Base-by-base conservation (phyloP, 495 filamentous ascomycete species). In the Terfezia boudieri region DNA sequence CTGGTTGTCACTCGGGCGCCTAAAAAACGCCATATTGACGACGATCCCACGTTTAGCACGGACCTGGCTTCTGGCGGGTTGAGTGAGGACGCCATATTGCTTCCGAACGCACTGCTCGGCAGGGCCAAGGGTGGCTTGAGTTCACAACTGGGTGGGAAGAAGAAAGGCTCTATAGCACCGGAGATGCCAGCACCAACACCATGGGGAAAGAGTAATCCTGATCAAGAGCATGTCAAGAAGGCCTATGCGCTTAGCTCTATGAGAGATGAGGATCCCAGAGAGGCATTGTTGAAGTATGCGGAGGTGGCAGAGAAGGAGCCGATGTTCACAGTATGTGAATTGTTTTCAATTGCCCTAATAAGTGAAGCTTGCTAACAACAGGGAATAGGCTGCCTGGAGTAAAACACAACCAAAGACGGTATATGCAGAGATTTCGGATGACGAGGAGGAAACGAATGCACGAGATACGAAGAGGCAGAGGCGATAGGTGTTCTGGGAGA, bases 231-330 rank as follows among this genome's bases (percentile, higher is more conserved):
- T 70, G 84, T 98, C 55, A 77, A 80, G 48, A 78, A 89, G 60
- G 81, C 80, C 58, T 92, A 94, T 49, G 85, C 89, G 16, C 73
- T 95, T 36, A 90, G 84, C 59, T 79, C 75, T n/a, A 92, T 95
- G 87, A 76, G 90, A 22, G 89, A 98, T 68, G 90, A 98, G 67
- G 90, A 98, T 71, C 90, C 90, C 8, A 73, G 90, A 55, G 90
- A 94, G 69, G 90, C 90, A 36, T 69, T 98, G 58, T 66, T 96
- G 59, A 94, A 90, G 69, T 98, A 95, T 72, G 90, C 88, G 14
- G 86, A 94, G 16, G 80, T 90, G 64, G 89, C 87, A 5, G 78
- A 94, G 69, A 89, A 88, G 64, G 85, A 95, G 64, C 88, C 86
- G 4, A 74, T 92, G 58, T 98, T 96, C 65, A 98, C 90, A 23